A percentile compares a stretch with the other conserved stretches of the same genome.
These are phyloP conservation scores for Moringa oleifera DNA, from an alignment of 345 rosid genomes.

Conservation along the genomic window DNA sequence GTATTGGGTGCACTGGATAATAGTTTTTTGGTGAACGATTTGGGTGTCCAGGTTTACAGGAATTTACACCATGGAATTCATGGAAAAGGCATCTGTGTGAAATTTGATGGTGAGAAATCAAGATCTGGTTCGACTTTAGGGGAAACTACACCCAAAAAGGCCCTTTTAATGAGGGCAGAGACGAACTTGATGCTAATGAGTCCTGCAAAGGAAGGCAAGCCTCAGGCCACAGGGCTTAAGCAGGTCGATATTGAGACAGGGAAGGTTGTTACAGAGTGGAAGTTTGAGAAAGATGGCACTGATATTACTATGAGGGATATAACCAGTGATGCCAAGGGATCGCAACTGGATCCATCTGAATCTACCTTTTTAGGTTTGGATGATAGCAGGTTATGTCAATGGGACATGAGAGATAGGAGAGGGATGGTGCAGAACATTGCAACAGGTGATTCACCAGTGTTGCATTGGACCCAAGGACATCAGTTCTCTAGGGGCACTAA, in stretches of 20 bases:
- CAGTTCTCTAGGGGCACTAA: constrained; percentile 94
- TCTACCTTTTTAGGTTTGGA: constrained; percentile 88
- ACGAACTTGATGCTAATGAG: constrained; percentile 97
- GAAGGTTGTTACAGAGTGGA: constrained; percentile 86
- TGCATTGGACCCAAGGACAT: constrained; percentile 91
- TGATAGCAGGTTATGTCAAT: constrained; percentile 88
- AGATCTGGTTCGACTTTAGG: constrained; percentile 22
- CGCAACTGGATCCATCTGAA: constrained; percentile 94
- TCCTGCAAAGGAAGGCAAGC: constrained; percentile 69
- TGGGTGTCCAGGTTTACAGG: constrained; percentile 81
- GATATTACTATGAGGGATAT: constrained; percentile 82
- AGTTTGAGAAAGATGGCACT: constrained; percentile 86
- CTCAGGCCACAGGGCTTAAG: constrained; percentile 60
- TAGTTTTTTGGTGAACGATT: constrained; percentile 83
- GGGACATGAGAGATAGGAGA: constrained; percentile 91
- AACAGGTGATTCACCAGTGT: constrained; percentile 50
- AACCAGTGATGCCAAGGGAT: constrained; percentile 74
- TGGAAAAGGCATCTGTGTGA: constrained; percentile 70
- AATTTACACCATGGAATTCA: constrained; percentile 70
- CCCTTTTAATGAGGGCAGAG: constrained; percentile 88
- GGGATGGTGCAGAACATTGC: constrained; percentile 79
- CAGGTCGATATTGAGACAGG: constrained; percentile 87
- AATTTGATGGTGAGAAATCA: constrained; percentile 38
- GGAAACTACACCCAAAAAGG: constrained; percentile 65
- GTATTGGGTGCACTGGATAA: constrained; percentile 83